phyloP scores from a whole-genome alignment of 305 asterid species.

The Plantago coronopus region DNA sequence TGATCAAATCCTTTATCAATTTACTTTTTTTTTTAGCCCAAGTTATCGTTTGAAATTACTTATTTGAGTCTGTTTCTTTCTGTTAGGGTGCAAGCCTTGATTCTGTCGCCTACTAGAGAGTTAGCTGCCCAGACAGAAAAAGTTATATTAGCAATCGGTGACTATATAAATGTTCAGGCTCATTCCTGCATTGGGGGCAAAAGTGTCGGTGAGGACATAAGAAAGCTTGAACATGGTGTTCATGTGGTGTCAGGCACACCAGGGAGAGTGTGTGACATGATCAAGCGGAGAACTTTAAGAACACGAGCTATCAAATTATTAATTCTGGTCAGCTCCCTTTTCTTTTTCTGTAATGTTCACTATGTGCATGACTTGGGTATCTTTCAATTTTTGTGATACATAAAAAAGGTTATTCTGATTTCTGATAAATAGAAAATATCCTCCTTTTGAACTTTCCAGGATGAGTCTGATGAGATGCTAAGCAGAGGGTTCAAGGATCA shows the following conservation, averaged over 20 bases:
- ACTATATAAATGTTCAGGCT: constrained; percentile 68
- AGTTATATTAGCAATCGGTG: constrained; percentile 81
- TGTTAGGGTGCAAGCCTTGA: constrained; percentile 83
- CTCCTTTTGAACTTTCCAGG: constrained; percentile 37
- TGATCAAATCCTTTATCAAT: background rate
- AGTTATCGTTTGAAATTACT: background rate
- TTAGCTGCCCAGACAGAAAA: constrained; percentile 88
- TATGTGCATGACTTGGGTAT: background rate
- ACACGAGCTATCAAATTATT: constrained; percentile 74
- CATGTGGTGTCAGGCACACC: constrained; percentile 96
- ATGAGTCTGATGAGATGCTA: constrained; percentile 97
- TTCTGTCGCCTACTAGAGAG: constrained; percentile 91
- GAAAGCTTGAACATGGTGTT: constrained; percentile 89
- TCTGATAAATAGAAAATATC: constrained; percentile 1
- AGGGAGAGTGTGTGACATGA: constrained; percentile 93
- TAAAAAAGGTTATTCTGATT: background rate
- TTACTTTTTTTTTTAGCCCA: background rate
- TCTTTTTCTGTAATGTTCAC: constrained; percentile 7
- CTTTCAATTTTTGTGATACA: too few species aligned
- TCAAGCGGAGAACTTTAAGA: constrained; percentile 77
- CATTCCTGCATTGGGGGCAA: constrained; percentile 95
- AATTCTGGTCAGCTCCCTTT: constrained; percentile 48
- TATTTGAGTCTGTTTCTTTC: constrained; percentile 3
- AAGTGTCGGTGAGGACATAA: constrained; percentile 84
- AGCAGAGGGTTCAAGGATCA: constrained; percentile 97